A percentile compares a stretch with the other conserved stretches of the same genome.
phyloP scores from a whole-genome alignment of 2,329 filamentous ascomycete genomes.

The Didymella pomorum region DNA sequence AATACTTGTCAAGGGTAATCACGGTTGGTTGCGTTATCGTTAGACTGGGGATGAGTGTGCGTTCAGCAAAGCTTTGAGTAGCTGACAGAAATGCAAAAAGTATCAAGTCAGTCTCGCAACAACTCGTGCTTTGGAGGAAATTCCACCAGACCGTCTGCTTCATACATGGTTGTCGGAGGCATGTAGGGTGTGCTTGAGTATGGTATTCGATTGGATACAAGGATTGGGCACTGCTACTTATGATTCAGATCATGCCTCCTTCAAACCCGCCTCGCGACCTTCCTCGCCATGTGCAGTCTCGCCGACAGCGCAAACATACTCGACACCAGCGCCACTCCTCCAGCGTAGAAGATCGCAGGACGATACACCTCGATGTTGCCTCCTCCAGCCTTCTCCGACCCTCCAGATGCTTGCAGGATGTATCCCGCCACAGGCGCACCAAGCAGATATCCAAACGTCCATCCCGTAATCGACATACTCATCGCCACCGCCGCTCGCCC shows the following conservation, averaged over 20 bases:
- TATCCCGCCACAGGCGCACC: constrained; percentile 42
- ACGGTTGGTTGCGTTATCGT: background rate
- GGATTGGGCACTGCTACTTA: too few species aligned
- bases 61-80: background rate
- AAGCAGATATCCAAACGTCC: constrained; percentile 36
- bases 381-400: constrained; percentile 17
- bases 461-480: constrained; percentile 39
- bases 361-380: constrained; percentile 32
- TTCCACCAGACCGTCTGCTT: background rate
- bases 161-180: background rate
- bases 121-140: too few species aligned
- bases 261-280: constrained; percentile 17
- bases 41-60: constrained; percentile 1
- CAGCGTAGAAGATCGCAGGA: constrained; percentile 42
- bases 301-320: constrained; percentile 15
- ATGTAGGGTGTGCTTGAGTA: background rate
- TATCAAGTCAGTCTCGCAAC: too few species aligned
- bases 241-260: background rate
- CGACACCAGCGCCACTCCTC: constrained; percentile 25
- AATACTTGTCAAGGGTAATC: background rate
- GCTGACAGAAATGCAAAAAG: constrained; percentile 4
- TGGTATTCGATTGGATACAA: background rate
- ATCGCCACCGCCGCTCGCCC: constrained; percentile 39
- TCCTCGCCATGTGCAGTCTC: constrained; percentile 14
- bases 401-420: constrained; percentile 36